Evolutionary conservation across 441 rosid species (phyloP), one percentile per base, ranked within the genome.

Genomic region (Populus hybrid): DNA sequence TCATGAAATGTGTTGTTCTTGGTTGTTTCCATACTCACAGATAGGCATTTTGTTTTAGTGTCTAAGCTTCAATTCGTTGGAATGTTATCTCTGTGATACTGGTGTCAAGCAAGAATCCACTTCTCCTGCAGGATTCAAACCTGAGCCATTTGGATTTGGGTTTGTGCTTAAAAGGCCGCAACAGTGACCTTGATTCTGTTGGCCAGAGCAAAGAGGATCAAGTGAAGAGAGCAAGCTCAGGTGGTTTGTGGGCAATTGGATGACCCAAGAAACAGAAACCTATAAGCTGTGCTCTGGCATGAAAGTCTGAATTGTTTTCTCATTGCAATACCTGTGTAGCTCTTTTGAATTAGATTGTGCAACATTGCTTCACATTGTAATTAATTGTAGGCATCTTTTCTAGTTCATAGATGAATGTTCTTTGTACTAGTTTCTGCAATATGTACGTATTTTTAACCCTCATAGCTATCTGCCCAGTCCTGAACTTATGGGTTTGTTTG

Each of bases 111-210:
- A 38, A 38, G 42, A 38, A 38, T 38, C 42, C 42, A 38, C 42
- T 38, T 38, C 11, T 38, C 42, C 42, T 38, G 42, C 42, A 38
- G 97, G 91, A 88, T 64, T 80, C 88, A 7, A 83, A 81, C 78
- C 73, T 76, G 74, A 83, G 88, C 19, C 79, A 75, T 30, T 76
- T 92, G 86, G 92, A 90, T 74, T 73, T 93, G 76, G 92, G 85
- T 10, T 82, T 91, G 81, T 81, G 88, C 83, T 82, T 88, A 86
- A 88, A 93, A 77, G 92, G 85, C 66, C 87, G 75, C 75, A 83
- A 70, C 40, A 79, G 40, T 12, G 82, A 86, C 26, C 74, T 38
- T 1, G 79, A 69, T 74, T 71, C 81, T 11, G 67, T 11, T 23
- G 72, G 79, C 42, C 84, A 69, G 82, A 71, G 70, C 78, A 74